phyloP scores from a whole-genome alignment of 2,329 filamentous ascomycete species.

The Cladophialophora exuberans region DNA sequence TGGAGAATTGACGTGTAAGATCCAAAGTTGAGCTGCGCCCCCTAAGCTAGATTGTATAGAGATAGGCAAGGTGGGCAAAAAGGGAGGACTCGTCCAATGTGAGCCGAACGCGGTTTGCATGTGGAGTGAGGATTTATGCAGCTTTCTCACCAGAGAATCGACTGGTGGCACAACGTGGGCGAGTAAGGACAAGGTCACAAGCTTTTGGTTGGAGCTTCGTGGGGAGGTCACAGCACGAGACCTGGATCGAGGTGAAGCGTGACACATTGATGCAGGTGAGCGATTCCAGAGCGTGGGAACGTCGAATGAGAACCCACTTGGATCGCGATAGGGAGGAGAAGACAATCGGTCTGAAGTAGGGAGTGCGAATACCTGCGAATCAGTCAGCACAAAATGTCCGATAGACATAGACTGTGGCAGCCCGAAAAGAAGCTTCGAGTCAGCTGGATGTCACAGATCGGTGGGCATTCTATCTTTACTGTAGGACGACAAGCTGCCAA shows the following conservation, averaged over 20 bases:
- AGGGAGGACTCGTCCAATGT: slow-evolving; percentile 10
- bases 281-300: not conserved
- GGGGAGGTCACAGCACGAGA: slow-evolving; percentile 4
- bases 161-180: slow-evolving; percentile 23
- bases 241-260: slow-evolving; percentile 20
- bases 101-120: not conserved
- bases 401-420: not conserved
- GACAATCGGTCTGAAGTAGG: not conserved
- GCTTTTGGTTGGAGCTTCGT: slow-evolving; percentile 5
- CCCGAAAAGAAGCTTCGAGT: slow-evolving; percentile 2
- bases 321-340: not conserved
- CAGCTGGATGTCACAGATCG: slow-evolving; percentile 7
- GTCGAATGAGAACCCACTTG: too few species aligned
- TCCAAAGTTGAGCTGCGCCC: slow-evolving; percentile 15
- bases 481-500: not conserved
- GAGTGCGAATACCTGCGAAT: not conserved
- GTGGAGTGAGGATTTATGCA: slow-evolving; percentile 16
- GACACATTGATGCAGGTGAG: slow-evolving; percentile 22
- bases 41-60: slow-evolving; percentile 16
- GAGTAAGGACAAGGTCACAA: slow-evolving; percentile 18
- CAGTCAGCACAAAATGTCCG: not conserved
- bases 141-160: slow-evolving; percentile 15
- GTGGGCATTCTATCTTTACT: slow-evolving; percentile 19
- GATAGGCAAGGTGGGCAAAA: not conserved
- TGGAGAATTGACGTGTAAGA: not conserved